Percentiles rank a stretch among this genome's conserved stretches.
Conservation (phyloP, 2,329 filamentous ascomycete genomes). For the Ceratocystis cacaofunesta region DNA sequence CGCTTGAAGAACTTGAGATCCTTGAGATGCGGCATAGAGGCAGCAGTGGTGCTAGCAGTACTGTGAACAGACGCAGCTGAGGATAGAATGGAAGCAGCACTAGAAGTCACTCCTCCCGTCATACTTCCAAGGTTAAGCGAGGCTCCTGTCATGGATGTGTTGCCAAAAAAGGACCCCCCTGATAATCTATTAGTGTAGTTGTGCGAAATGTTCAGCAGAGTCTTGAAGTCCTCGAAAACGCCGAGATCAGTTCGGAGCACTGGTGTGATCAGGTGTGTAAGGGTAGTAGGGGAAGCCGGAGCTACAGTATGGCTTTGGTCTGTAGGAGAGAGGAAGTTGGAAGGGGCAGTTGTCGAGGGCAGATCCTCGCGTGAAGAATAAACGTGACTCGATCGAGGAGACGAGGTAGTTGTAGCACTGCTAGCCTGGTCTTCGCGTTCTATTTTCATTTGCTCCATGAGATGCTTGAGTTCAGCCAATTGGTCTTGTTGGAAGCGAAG, state of each 20-base stretch:
- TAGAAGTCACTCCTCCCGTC: conserved; percentile 14
- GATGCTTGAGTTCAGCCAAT: conserved; percentile 72
- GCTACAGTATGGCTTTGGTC: conserved; percentile 22
- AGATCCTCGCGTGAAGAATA: conserved; percentile 40
- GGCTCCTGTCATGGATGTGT: conserved; percentile 41
- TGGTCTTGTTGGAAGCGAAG: conserved; percentile 88
- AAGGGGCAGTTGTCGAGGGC: conserved; percentile 21
- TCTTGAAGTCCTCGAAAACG: conserved; percentile 73
- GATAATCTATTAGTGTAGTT: conserved; percentile 39
- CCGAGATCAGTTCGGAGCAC: conserved; percentile 68
- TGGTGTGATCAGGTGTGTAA: conserved; percentile 69
- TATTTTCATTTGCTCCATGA: conserved; percentile 74
- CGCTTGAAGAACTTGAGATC: conserved; percentile 93
- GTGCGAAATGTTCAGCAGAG: conserved; percentile 55
- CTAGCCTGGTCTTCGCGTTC: conserved; percentile 58
- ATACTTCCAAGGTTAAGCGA: conserved; percentile 23
- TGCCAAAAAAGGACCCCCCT: conserved; percentile 14
- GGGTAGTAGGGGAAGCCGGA: conserved; percentile 51
- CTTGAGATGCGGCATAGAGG: conserved; percentile 42
- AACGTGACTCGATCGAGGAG: conserved; percentile 58
- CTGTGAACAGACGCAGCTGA: conserved; percentile 35
- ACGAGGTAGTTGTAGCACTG: conserved; percentile 56
- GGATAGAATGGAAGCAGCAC: conserved; percentile 30
- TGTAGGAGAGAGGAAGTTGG: conserved; percentile 13
- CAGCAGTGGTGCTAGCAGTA: conserved; percentile 27